Evolutionary conservation across 805 yeast species (phyloP), one percentile per base, ranked within the genome.

Genomic region (Yarrowia sp.): DNA sequence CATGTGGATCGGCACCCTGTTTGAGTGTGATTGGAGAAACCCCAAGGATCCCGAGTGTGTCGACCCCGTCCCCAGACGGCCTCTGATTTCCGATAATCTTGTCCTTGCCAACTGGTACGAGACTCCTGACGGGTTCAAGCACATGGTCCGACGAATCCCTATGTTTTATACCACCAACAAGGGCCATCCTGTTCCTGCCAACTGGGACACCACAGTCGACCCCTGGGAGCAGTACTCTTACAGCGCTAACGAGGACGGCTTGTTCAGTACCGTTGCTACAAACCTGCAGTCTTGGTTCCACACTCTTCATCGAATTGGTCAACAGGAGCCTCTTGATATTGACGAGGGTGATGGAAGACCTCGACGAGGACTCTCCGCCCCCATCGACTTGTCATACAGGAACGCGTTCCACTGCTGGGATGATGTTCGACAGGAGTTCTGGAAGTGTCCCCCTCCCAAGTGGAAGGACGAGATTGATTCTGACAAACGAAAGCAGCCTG

Each of bases 1-100:
- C 26, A 35, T 58, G n/a, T 66, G 70, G 68, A 48, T 70, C n/a
- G 72, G 72, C 3, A 71, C 69, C n/a, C 40, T 70, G 30, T 70
- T 52, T 49, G 61, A 40, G 35, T 70, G 72, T 21, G 51, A 43
- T 38, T 43, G 51, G 51, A 28, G 51, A 21, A 43, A 58, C 63
- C 49, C 51, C 51, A 58, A 58, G 49, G 49, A 41, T 7, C 40
- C 49, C 7, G 40, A 41, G 17, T 58, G 63, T 22, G 49, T 19
- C 32, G 63, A 69, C 21, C 67, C 72, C 14, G 33, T 56, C 9
- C 70, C 71, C 14, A 24, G 68, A 12, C 22, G 35, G 8, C 70
- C 71, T 11, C 52, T 70, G 32, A 40, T 67, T 9, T 65, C 68
- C 19, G 71, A 70, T 43, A 66, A 66, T 14, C 51, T 67, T 3